Conservation (phyloP, 768 basidiomycete species). For the Candolleomyces eurysporus region DNA sequence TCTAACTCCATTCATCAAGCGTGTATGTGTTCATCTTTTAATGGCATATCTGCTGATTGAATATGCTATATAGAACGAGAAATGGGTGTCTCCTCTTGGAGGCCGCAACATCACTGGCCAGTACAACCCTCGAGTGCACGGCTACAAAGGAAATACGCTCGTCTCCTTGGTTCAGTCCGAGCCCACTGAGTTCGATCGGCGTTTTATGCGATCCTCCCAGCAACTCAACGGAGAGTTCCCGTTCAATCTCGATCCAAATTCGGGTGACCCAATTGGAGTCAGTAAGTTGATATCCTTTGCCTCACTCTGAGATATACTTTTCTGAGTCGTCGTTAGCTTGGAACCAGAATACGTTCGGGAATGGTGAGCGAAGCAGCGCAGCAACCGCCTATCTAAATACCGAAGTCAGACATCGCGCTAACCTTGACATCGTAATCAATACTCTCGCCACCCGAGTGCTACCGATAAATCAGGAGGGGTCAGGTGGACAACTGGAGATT, state of each 20-base stretch:
- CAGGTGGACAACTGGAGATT: not conserved
- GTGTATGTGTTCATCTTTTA: slow-evolving; percentile 15
- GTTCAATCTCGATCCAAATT: slow-evolving; percentile 27
- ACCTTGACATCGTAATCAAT: slow-evolving; percentile 29
- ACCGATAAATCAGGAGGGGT: not conserved
- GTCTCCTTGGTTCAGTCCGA: slow-evolving; percentile 30
- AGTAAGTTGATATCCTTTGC: not conserved
- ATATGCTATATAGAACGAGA: slow-evolving; percentile 29
- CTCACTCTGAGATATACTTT: not conserved
- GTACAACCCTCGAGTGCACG: slow-evolving; percentile 33
- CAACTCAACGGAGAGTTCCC: slow-evolving; percentile 25
- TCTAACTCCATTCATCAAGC: slow-evolving; percentile 27
- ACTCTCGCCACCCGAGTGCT: slow-evolving; percentile 22
- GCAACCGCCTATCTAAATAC: slow-evolving; percentile 22
- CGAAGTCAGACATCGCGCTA: slow-evolving; percentile 18
- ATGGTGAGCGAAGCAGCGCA: slow-evolving; percentile 22
- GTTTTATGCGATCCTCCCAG: slow-evolving; percentile 26
- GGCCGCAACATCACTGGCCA: slow-evolving; percentile 33
- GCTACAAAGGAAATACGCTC: slow-evolving; percentile 26
- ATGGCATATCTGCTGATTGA: not conserved
- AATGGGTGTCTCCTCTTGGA: slow-evolving; percentile 31
- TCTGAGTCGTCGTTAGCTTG: slow-evolving; percentile 8
- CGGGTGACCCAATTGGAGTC: slow-evolving; percentile 25
- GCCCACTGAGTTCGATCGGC: slow-evolving; percentile 24
- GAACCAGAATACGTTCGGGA: slow-evolving; percentile 17